Evolutionary conservation across 139 green algal species (phyloP).

Genomic region (Tetradesmus lagerheimii): DNA sequence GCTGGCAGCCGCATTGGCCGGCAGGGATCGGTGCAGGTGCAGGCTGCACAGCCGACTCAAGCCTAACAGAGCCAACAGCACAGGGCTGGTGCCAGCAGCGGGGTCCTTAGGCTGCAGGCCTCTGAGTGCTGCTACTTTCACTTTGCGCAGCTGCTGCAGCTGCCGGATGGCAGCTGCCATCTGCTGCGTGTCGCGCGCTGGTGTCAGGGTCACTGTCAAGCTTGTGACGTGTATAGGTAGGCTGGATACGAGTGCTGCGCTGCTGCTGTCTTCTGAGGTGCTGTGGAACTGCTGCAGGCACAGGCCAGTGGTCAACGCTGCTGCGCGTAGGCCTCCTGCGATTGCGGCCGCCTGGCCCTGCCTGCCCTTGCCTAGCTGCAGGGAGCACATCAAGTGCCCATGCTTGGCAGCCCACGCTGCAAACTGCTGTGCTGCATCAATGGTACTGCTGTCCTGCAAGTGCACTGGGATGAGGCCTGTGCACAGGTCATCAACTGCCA

Average conservation of each 20-base stretch:
- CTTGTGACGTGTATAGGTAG: not conserved
- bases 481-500: not conserved
- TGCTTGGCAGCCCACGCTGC: not conserved
- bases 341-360: not conserved
- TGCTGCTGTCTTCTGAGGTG: not conserved
- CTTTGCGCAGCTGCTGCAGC: not conserved
- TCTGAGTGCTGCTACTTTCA: not conserved
- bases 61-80: not conserved
- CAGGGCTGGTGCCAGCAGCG: not conserved
- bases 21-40: not conserved
- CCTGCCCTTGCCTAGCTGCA: not conserved
- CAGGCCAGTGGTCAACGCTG: not conserved
- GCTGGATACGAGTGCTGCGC: not conserved
- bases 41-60: not conserved
- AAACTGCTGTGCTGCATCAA: not conserved
- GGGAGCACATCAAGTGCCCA: not conserved
- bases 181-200: not conserved
- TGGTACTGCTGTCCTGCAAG: not conserved
- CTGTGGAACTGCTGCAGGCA: slow-evolving; percentile 24
- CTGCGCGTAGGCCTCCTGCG: not conserved
- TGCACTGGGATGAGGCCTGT: not conserved
- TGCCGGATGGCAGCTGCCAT: not conserved
- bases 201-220: not conserved
- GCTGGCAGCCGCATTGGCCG: not conserved
- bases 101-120: not conserved